Evolutionary conservation across 2,329 filamentous ascomycete species (phyloP).

Genomic region (Zarea fungicola): DNA sequence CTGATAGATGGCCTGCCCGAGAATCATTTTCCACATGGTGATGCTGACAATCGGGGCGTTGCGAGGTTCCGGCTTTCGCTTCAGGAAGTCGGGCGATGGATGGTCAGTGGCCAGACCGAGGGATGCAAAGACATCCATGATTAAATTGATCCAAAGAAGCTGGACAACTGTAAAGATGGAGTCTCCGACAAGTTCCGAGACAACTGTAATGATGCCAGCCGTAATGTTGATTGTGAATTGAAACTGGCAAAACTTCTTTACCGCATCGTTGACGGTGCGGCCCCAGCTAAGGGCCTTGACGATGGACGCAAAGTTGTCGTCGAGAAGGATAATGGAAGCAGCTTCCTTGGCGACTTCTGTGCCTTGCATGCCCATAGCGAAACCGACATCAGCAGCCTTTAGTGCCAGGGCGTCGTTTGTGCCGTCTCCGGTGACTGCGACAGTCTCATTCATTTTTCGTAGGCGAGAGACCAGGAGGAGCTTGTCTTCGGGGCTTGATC

Average conservation of each 20-base stretch:
- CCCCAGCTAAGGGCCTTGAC: slow-evolving; percentile 59
- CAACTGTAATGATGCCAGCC: slow-evolving; percentile 52
- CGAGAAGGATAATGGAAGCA: slow-evolving; percentile 56
- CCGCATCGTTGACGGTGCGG: slow-evolving; percentile 57
- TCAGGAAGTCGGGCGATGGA: slow-evolving; percentile 30
- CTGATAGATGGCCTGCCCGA: slow-evolving; percentile 68
- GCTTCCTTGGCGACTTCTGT: slow-evolving; percentile 61
- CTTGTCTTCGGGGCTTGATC: slow-evolving; percentile 67
- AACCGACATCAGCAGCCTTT: slow-evolving; percentile 62
- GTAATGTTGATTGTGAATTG: slow-evolving; percentile 59
- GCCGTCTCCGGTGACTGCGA: slow-evolving; percentile 62
- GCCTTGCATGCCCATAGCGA: slow-evolving; percentile 63
- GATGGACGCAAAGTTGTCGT: slow-evolving; percentile 60
- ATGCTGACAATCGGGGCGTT: slow-evolving; percentile 48
- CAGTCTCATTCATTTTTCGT: slow-evolving; percentile 60
- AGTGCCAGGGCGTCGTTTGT: slow-evolving; percentile 63
- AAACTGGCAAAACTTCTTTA: slow-evolving; percentile 55
- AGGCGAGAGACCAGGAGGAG: slow-evolving; percentile 58
- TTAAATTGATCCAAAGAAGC: slow-evolving; percentile 56
- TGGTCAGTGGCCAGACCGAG: slow-evolving; percentile 42
- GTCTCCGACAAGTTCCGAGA: slow-evolving; percentile 48
- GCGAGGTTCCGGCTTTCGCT: slow-evolving; percentile 25
- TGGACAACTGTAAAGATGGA: slow-evolving; percentile 53
- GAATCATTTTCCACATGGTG: slow-evolving; percentile 81
- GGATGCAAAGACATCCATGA: slow-evolving; percentile 56